Evolutionary conservation across 2,329 filamentous ascomycete genomes (phyloP).

Genomic region (Fusarium avenaceum): DNA sequence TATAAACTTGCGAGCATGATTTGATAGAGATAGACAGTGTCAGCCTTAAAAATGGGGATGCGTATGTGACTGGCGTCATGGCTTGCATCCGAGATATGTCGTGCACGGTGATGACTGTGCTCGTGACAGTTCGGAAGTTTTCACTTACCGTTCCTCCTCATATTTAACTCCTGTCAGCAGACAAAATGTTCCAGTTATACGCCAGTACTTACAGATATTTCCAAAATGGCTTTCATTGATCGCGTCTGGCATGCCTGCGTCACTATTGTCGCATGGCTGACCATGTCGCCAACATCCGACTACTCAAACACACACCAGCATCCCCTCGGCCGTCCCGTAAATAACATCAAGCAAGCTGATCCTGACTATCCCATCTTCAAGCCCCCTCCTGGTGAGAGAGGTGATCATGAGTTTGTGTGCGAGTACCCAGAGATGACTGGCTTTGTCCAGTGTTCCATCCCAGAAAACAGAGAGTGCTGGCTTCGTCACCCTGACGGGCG

Average conservation of each 20-base stretch:
- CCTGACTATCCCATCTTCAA: conserved; percentile 23
- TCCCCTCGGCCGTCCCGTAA: conserved; percentile 22
- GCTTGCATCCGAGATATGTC: background rate
- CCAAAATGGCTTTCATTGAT: conserved; percentile 35
- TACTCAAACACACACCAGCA: conserved; percentile 18
- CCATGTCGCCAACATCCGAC: conserved; percentile 32
- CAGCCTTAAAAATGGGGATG: background rate
- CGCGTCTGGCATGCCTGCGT: conserved; percentile 41
- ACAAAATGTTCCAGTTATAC: background rate
- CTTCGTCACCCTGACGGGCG: conserved; percentile 40
- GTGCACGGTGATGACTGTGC: background rate
- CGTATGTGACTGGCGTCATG: background rate
- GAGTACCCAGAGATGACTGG: conserved; percentile 47
- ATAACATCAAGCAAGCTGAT: background rate
- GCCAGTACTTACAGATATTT: background rate
- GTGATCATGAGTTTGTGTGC: conserved; percentile 43
- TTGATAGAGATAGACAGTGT: background rate
- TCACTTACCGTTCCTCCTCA: background rate
- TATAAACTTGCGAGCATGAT: background rate
- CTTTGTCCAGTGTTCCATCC: conserved; percentile 45
- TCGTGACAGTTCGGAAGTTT: background rate
- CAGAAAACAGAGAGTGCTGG: conserved; percentile 48
- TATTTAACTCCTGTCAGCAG: background rate
- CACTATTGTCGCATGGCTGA: conserved; percentile 38
- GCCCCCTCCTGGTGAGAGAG: conserved; percentile 21